Base-by-base conservation (phyloP, 495 filamentous ascomycete genomes). In the Penicillium coprophilum region DNA sequence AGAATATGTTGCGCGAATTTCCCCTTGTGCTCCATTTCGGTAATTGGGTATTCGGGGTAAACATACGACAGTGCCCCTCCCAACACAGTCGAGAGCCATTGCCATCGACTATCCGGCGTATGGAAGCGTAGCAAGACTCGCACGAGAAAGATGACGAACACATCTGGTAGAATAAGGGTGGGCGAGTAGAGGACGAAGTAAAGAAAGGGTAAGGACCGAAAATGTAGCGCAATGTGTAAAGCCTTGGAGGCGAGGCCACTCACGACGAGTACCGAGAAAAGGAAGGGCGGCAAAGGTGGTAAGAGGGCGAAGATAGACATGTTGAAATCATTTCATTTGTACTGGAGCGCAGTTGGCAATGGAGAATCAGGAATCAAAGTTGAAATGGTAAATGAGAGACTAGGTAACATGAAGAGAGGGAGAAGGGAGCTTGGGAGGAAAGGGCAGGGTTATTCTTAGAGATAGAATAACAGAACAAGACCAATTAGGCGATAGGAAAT, bases 181-280 rank as follows among this genome's bases (percentile, higher is more conserved):
- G 72, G 71, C 32, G 66, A 62, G 40, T 71, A 75, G 28, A 75
- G 58, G 6, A 72, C 61, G 53, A 75, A 66, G 40, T 72, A 67
- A 40, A 75, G 63, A 46, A 74, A 65, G 0, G 72, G 72, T 40
- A 75, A 36, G 1, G 72, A 65, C 17, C 53, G 59, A 20, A 75
- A 57, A 61, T 75, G 72, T 17, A 70, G 60, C 27, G 68, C 68
- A 43, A 75, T 65, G 32, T 75, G 72, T 40, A 75, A 53, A 11
- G 64, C 47, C 58, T 75, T 75, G 23, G 72, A 65, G 36, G 69
- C 62, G 27, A 75, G 60, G 6, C 71, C 66, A 28, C 69, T 66
- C 32, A 75, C 71, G 21, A 69, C 64, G 23, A 75, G 60, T 8
- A 64, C 53, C n/a, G 72, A 62, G 62, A 72, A 75, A 38, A 72